Evolutionary conservation across 1,139 yeast genomes (phyloP), one percentile per base, ranked within the genome.

Genomic region (Candida buenavistaensis): DNA sequence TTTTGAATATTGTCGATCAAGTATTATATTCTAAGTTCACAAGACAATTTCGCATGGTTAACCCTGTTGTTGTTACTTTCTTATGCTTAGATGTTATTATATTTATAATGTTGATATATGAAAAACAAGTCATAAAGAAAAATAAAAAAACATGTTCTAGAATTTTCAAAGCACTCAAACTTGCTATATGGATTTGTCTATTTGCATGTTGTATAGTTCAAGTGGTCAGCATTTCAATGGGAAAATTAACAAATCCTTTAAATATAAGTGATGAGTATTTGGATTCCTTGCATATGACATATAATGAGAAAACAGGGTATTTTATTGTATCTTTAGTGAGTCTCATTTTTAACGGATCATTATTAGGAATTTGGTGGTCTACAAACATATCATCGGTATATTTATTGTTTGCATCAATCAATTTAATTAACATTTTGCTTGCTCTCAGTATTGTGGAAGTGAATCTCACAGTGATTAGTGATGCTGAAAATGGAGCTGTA

Each of bases 381-480:
- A 33, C 41, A 4, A 32, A 33, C 22, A 31, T 45, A 12, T 38
- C 47, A 16, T 32, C 45, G 11, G 38, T 43, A 23, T 36, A 38
- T 34, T 30, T 40, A 28, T 33, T 48, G 13, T 43, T 51, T 36
- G 41, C 41, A n/a, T 26, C 40, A 2, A 26, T 38, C 6, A 48
- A 47, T 16, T 27, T 48, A 3, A 30, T 42, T 9, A 45, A 45
- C 23, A 40, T 50, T 15, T 34, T 51, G 26, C 35, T 52, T 15
- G 45, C 51, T 4, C 43, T 51, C 4, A 32, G 46, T 14, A 42
- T 48, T 6, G 40, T 50, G 9, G 46, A 49, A 33, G 36, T 45
- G 28, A 45, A 43, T 38, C 16, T 45, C 20, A 6, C 19, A 5
- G 29, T 33, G 21, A 24, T 41, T 11, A 36, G 39, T 12, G 38